These are phyloP conservation scores for Sorghum bicolor DNA, from an alignment of 176 grass and related monocot genomes.

Conservation along the genomic window DNA sequence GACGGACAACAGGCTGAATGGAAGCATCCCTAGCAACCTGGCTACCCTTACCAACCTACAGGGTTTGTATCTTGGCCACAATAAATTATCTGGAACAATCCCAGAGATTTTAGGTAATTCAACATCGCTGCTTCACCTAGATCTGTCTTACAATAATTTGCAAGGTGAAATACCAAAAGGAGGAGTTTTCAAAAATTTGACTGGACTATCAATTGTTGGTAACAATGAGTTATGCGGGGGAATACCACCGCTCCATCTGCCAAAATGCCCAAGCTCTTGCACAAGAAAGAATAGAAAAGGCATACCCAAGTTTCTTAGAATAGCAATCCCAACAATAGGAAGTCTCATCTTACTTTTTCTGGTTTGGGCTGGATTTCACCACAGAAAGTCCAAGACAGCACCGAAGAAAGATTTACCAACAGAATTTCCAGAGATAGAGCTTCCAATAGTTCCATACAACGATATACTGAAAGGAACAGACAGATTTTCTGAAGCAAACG, in stretches of 20 bases:
- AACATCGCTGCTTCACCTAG: not conserved
- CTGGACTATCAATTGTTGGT: slow-evolving; percentile 26
- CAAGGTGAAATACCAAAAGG: slow-evolving; percentile 21
- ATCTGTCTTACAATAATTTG: slow-evolving; percentile 39
- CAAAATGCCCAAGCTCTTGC: not conserved
- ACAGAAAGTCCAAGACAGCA: not conserved
- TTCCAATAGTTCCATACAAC: not conserved
- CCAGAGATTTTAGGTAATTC: not conserved
- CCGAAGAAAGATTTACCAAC: not conserved
- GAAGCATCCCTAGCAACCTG: slow-evolving; percentile 4
- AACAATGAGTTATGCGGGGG: slow-evolving; percentile 17
- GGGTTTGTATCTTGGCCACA: slow-evolving; percentile 12
- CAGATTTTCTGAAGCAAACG: slow-evolving; percentile 26
- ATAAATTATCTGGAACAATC: slow-evolving; percentile 25
- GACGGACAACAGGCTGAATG: slow-evolving; percentile 9
- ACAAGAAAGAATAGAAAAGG: not conserved
- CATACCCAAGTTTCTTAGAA: not conserved
- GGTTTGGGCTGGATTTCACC: not conserved
- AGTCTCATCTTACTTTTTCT: not conserved
- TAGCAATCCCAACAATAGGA: not conserved
- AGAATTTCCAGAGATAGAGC: not conserved
- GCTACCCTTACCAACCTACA: not conserved
- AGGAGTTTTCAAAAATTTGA: slow-evolving; percentile 35
- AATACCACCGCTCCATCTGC: not conserved
- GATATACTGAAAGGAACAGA: slow-evolving; percentile 17